Base-by-base conservation (phyloP, 2,329 filamentous ascomycete genomes). In the Alternaria sp. region DNA sequence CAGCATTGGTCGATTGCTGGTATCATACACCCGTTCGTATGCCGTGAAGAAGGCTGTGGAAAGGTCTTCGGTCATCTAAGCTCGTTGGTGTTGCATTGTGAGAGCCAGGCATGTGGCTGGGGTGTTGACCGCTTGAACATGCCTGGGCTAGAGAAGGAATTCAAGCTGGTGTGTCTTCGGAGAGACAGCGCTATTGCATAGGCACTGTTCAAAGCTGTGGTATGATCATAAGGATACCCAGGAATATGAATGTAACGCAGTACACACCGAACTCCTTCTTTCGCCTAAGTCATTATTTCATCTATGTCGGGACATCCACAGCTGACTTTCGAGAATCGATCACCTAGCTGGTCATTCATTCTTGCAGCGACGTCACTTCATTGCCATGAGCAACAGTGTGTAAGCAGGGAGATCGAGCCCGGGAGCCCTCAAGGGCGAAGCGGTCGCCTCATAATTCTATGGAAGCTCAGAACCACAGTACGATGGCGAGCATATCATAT, bases 1-100 rank as follows among this genome's bases (percentile, higher is more conserved):
- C 62, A 61, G 7, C 52, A 57, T 36, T 73, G 72, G 72, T 69
- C 74, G 59, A 49, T 66, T 6, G 54, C 68, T 5, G 73, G 73
- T 1, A 41, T 63, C 4, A 50, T 78, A 9, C 63, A 68, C n/a
- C 75, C 74, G 0, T 78, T 74, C 51, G 49, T 76, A 1, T 78
- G 75, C 44, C 72, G 74, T 5, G 64, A 54, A 2, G 54, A 67
- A 3, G 64, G 53, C 0, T 78, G 75, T 41, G 59, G 46, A n/a
- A 71, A 70, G 54, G 59, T 57, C 0, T 78, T 77, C 40, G 59
- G 56, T 1, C 64, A 70, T 11, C 50, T 78, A 22, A 77, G 73
- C 48, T 68, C 67, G 3, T 46, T 78, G 18, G 63, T 70, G 7
- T 45, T 68, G 28, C 75, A 78, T 43, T 61, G 74, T n/a, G 73